Evolutionary conservation across 768 basidiomycete species (phyloP), one percentile per base, ranked within the genome.

Genomic region (Boletus speciosus): DNA sequence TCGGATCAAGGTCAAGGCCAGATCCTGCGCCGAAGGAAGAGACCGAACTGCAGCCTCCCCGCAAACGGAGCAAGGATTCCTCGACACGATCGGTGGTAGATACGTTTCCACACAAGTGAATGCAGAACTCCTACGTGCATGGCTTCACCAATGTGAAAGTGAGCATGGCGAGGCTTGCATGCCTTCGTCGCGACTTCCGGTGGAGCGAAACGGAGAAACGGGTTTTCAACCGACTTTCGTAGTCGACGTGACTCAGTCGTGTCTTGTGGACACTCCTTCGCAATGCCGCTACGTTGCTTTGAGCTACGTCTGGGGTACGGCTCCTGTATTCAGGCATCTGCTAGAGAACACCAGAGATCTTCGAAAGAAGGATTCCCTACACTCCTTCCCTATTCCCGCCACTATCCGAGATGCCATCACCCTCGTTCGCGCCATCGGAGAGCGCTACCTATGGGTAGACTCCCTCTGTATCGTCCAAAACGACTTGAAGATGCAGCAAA

Each of bases 371-470:
- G 11, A 10, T 40, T 57, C 50, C 16, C 29, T 61, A 5, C 25
- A 14, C n/a, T 47, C 47, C 2, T 36, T 53, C 16, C 48, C 49
- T 9, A 50, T 68, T 25, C 62, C 66, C 6, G 21, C 53, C 19
- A 67, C 66, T 3, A 65, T 67, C 35, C 43, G 50, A 38, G 68
- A 67, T 44, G 61, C 68, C 11, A 55, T 66, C 1, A 53, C 56
- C 6, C 47, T 70, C 6, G 55, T 58, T 8, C 56, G 37, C 7
- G 43, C 47, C 35, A 63, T 70, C 10, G 58, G 63, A 38, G 56
- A 62, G 40, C 61, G 58, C 16, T 68, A 66, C 38, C 37, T 66
- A 16, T 66, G 67, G 65, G 58, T 68, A 4, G 67, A 66, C 19
- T 54, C 65, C 4, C 19, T 66, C 0, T 68, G 64, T 14, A 68